phyloP scores from a whole-genome alignment of 176 grass and related monocot genomes.

The Pharus latifolius region DNA sequence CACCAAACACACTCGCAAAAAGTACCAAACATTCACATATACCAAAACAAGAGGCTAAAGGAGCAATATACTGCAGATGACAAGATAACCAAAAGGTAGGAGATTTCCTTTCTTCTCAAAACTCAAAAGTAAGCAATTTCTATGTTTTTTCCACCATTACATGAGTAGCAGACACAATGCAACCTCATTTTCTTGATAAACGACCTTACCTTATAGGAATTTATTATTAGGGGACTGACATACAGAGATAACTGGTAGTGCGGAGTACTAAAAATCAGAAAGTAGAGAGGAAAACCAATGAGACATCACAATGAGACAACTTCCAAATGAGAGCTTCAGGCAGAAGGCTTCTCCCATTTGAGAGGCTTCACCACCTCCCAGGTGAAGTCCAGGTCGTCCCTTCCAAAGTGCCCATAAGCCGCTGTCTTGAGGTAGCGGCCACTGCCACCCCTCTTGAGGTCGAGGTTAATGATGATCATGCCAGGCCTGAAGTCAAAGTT shows the following conservation, averaged over 20 bases:
- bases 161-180: constrained; percentile 17
- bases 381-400: constrained; percentile 36
- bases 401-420: constrained; percentile 37
- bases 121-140: constrained; percentile 6
- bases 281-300: not conserved
- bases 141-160: constrained; percentile 24
- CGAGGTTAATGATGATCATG: constrained; percentile 47
- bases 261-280: constrained; percentile 19
- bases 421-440: constrained; percentile 43
- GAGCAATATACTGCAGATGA: not conserved
- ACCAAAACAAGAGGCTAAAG: not conserved
- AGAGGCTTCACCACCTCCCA: constrained; percentile 49
- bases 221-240: constrained; percentile 16
- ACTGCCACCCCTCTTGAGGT: constrained; percentile 41
- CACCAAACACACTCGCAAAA: not conserved
- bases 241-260: constrained; percentile 17
- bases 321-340: constrained; percentile 10
- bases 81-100: not conserved
- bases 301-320: not conserved
- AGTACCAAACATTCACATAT: too few species aligned
- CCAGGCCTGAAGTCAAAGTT: constrained; percentile 43
- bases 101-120: constrained; percentile 16
- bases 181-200: too few species aligned
- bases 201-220: not conserved
- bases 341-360: constrained; percentile 41